A percentile compares a stretch with the other conserved stretches of the same genome.
These are phyloP conservation scores for Cornus suecica DNA, from an alignment of 148 eudicot species.

Conservation along the genomic window DNA sequence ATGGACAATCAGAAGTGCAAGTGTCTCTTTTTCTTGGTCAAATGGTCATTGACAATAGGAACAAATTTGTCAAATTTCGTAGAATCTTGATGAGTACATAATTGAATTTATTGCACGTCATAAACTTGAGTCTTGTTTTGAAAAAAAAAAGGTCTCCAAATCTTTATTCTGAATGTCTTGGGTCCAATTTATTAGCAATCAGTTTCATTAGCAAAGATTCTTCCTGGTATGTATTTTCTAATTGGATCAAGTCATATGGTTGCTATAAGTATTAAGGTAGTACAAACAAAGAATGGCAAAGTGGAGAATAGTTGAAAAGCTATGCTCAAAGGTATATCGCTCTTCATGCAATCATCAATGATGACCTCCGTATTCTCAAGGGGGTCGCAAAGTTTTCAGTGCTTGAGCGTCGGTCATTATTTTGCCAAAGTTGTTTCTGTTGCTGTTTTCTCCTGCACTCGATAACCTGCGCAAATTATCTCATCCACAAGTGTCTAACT, in stretches of 20 bases:
- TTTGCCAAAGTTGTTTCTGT: background rate
- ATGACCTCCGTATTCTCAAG: background rate
- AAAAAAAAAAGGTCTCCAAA: background rate
- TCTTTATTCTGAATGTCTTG: background rate
- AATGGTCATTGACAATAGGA: background rate
- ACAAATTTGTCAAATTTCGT: background rate
- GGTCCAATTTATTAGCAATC: too few species aligned
- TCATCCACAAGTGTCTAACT: background rate
- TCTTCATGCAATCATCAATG: background rate
- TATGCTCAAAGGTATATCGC: background rate
- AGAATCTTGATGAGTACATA: background rate
- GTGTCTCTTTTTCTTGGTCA: background rate
- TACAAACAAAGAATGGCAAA: background rate
- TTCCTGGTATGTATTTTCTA: background rate
- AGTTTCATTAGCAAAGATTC: background rate
- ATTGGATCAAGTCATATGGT: background rate
- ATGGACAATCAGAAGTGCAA: background rate
- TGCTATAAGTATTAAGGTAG: background rate
- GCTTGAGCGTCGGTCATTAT: background rate
- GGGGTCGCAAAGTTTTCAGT: background rate
- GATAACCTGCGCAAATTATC: background rate
- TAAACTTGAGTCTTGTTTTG: background rate
- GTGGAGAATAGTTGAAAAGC: conserved; percentile 2
- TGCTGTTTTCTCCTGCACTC: background rate
- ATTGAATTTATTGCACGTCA: background rate